Evolutionary conservation across 208 protist genomes (phyloP), one percentile per base, ranked within the genome.

Genomic region (Herpetomonas tarakana): DNA sequence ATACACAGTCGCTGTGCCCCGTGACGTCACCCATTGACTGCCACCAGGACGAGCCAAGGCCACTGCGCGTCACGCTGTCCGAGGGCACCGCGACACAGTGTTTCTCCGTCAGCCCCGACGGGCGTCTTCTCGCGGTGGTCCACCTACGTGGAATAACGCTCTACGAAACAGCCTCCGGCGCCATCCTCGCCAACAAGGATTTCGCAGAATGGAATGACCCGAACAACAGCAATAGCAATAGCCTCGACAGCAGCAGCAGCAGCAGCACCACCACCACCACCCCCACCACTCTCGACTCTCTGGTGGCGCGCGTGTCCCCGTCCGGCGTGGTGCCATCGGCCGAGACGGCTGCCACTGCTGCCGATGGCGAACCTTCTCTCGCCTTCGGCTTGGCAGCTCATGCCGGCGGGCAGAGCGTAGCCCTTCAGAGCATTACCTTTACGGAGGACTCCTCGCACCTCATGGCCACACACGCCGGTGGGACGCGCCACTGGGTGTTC

Each of bases 21-120:
- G 77, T 86, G 54, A 50, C 58, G 2, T 91, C 81, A 38, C 88
- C 85, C 14, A 71, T 95, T 21, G 76, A 91, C 71, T 84, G 76
- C 47, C 72, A 76, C 53, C 81, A 88, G 52, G 58, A 82, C 30
- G 68, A 90, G 27, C 71, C 59, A 9, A 53, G 63, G 21, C 71
- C 63, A 52, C 65, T 91, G 47, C 64, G 71, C 49, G 54, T 89
- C 22, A 62, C 76, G 67, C 62, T 95, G 0, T 58, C 74, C 27
- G 85, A 95, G 58, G 81, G 78, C n/a, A 68, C 62, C 9, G 72
- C 60, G 24, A 76, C 88, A 61, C 65, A 78, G 58, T 76, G 68
- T 39, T 91, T 95, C 52, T 91, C 84, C 65, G 78, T 93, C 19
- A 89, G 78, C 49, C 76, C 76, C n/a, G 79, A 81, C 55, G 70